Evolutionary conservation across 2,329 filamentous ascomycete species (phyloP), one percentile per base, ranked within the genome.

Genomic region (Daldinia sp.): DNA sequence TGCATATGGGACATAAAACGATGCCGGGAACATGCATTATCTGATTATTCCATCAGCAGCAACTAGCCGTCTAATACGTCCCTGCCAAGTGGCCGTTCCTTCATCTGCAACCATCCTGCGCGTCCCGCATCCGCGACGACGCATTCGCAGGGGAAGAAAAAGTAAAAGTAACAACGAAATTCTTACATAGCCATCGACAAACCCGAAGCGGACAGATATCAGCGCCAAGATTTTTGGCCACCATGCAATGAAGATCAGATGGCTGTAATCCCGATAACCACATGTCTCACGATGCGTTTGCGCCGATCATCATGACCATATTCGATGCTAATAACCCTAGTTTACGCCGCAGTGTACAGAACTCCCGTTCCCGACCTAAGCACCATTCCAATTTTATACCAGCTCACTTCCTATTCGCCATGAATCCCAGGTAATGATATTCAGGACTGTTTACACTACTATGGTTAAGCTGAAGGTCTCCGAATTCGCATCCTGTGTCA

Each of bases 231-330:
- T 13, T 30, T 65, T 67, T 60, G 51, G 53, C 39, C 58, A 57
- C 53, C 54, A 67, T 71, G 69, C 69, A 71, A 56, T 65, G 69
- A 71, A 71, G 67, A 71, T 71, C 69, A 61, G 39, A 66, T 66
- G 56, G 61, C 54, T 46, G 41, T 53, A 67, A 68, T 65, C 50
- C 62, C 67, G 63, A 71, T 67, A 65, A 51, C 69, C 67, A 71
- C 67, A 71, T 71, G 63, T 69, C 67, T 51, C 51, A 42, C 63
- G 42, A 65, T 64, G 48, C 18, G 41, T 63, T 60, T 57, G 53
- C 41, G 63, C 56, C 51, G 67, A 69, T 69, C 69, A 46, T 63
- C 35, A 41, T 60, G 48, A 55, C 51, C 23, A 44, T 61, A 51
- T 57, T 69, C 42, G 61, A 67, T 56, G 48, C 37, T 55, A 60